phyloP scores from a whole-genome alignment of 306 rosid species.

The Acacia melanoxylon region DNA sequence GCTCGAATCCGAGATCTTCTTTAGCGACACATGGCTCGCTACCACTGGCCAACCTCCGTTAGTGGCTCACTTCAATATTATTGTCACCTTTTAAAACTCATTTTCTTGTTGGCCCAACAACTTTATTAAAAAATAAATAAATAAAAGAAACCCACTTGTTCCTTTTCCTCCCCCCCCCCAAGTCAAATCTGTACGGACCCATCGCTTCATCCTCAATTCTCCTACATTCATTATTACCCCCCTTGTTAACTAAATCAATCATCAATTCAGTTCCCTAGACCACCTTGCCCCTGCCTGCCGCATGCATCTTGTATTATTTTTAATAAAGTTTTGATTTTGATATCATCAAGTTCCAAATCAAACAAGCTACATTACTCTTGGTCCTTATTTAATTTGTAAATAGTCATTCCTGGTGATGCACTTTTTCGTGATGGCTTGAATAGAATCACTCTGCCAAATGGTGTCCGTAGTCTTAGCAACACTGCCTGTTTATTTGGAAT shows the following conservation, averaged over 20 bases:
- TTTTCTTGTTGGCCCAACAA: not conserved
- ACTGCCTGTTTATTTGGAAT: not conserved
- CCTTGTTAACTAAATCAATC: not conserved
- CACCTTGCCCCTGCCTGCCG: not conserved
- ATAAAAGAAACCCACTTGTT: not conserved
- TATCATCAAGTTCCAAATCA: not conserved
- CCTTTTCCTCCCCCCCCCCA: not conserved
- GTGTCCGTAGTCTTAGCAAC: not conserved
- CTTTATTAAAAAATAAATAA: no score
- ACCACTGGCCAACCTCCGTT: no score
- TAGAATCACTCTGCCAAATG: not conserved
- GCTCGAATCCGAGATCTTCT: no score
- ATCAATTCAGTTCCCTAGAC: not conserved
- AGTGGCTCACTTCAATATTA: not conserved
- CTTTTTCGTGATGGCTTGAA: not conserved
- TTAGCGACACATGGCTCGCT: no score
- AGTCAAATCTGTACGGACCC: not conserved
- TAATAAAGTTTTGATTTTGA: not conserved
- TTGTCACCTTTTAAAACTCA: not conserved
- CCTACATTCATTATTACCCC: not conserved
- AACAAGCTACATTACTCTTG: not conserved
- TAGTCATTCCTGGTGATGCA: not conserved
- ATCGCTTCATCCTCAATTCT: not conserved
- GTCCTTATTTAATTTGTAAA: not conserved
- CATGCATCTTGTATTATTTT: not conserved